A percentile compares a stretch with the other conserved stretches of the same genome.
Conservation (phyloP, 208 protist species). For the Trypanosoma melophagium region DNA sequence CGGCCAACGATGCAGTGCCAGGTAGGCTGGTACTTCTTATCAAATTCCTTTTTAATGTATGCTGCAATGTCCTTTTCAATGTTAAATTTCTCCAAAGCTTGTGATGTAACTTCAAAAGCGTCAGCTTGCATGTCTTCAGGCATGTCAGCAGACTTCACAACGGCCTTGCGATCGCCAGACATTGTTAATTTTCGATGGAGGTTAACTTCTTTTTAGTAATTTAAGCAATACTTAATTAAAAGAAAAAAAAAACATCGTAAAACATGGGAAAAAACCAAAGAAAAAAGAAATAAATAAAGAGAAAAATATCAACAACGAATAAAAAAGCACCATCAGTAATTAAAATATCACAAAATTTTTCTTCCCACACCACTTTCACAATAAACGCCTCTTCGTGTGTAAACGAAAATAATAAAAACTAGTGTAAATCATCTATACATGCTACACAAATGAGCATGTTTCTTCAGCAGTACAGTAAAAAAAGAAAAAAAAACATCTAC, state of each 20-base stretch:
- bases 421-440: slow-evolving; percentile 1
- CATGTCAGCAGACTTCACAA: slow-evolving; percentile 97
- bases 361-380: background rate
- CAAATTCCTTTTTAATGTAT: slow-evolving; percentile 99
- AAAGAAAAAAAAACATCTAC: slow-evolving; percentile 18
- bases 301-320: background rate
- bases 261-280: background rate
- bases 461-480: background rate
- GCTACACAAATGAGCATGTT: background rate
- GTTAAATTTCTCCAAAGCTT: slow-evolving; percentile 99
- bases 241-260: slow-evolving; percentile 1
- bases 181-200: slow-evolving; percentile 25
- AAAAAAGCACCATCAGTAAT: background rate
- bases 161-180: slow-evolving; percentile 83
- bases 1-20: slow-evolving; percentile 99
- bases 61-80: slow-evolving; percentile 99
- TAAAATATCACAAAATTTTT: background rate
- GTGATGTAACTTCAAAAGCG: slow-evolving; percentile 96
- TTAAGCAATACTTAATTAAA: background rate
- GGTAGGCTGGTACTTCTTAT: slow-evolving; percentile 99
- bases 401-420: slow-evolving; percentile 1
- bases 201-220: background rate
- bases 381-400: background rate
- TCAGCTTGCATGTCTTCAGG: slow-evolving; percentile 97
- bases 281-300: background rate